phyloP scores from a whole-genome alignment of 345 rosid species.

The Rubroshorea leprosula region DNA sequence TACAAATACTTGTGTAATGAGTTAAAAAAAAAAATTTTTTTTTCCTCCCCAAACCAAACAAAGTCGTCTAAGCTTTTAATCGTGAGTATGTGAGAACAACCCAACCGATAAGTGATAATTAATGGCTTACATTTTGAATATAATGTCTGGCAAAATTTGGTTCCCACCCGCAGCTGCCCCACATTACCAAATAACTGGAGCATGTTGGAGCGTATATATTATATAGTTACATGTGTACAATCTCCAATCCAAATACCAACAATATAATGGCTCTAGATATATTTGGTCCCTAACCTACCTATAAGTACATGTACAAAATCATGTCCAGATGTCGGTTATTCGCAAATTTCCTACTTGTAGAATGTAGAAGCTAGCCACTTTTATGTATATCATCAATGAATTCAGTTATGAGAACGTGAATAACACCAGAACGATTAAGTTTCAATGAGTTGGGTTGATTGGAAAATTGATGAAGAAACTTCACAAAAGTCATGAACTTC shows the following conservation, averaged over 20 bases:
- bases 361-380: too few relatives aligned
- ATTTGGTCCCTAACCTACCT: not conserved
- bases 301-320: not conserved
- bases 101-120: too few relatives aligned
- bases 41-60: too few relatives aligned
- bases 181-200: not conserved
- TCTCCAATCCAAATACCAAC: not conserved
- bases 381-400: not conserved
- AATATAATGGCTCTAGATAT: not conserved
- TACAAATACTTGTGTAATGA: too few relatives aligned
- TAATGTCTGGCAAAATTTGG: not conserved
- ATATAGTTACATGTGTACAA: not conserved
- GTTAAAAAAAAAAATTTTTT: too few relatives aligned
- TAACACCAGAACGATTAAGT: not conserved
- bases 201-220: too few relatives aligned
- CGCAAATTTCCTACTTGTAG: not conserved
- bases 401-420: not conserved
- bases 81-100: too few relatives aligned
- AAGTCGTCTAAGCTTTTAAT: too few relatives aligned
- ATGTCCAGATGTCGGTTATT: not conserved
- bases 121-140: too few relatives aligned
- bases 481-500: not conserved
- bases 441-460: constrained; percentile 9
- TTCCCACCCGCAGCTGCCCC: not conserved
- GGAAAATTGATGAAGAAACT: constrained; percentile 3